phyloP scores from a whole-genome alignment of 345 rosid genomes.

The Triadica sebifera region DNA sequence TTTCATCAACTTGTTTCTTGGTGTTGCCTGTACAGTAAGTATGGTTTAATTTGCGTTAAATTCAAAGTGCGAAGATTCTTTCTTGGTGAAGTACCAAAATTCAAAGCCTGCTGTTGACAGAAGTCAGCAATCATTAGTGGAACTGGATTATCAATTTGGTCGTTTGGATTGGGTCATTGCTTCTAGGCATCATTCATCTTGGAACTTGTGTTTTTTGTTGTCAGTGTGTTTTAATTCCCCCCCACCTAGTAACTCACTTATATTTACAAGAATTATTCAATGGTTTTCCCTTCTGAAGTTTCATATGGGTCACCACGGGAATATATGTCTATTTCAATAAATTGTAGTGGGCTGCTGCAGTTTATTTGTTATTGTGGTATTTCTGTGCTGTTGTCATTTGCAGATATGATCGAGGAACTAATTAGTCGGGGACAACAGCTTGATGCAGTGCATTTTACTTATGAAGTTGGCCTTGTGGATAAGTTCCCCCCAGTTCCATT shows the following conservation, averaged over 20 bases:
- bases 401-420: slow-evolving; percentile 88
- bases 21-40: not conserved
- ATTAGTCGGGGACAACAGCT: slow-evolving; percentile 92
- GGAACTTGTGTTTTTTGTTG: not conserved
- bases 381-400: not conserved
- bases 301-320: not conserved
- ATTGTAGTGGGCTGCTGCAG: too few relatives aligned
- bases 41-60: not conserved
- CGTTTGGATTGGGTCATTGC: not conserved
- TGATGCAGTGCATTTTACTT: slow-evolving; percentile 93
- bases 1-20: not conserved
- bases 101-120: not conserved
- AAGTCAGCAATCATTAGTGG: not conserved
- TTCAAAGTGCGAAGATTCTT: not conserved
- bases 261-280: not conserved
- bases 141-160: not conserved
- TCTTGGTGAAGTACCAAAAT: not conserved
- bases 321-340: too few relatives aligned
- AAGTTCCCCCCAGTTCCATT: slow-evolving; percentile 88
- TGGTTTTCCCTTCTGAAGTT: not conserved
- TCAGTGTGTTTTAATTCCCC: not conserved
- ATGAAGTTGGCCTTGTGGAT: slow-evolving; percentile 54
- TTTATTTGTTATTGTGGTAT: too few relatives aligned
- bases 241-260: too few relatives aligned
- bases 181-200: not conserved